A percentile compares a stretch with the other conserved stretches of the same genome.
phyloP scores from a whole-genome alignment of 2,329 filamentous ascomycete genomes.

The Zopfia rhizophila region DNA sequence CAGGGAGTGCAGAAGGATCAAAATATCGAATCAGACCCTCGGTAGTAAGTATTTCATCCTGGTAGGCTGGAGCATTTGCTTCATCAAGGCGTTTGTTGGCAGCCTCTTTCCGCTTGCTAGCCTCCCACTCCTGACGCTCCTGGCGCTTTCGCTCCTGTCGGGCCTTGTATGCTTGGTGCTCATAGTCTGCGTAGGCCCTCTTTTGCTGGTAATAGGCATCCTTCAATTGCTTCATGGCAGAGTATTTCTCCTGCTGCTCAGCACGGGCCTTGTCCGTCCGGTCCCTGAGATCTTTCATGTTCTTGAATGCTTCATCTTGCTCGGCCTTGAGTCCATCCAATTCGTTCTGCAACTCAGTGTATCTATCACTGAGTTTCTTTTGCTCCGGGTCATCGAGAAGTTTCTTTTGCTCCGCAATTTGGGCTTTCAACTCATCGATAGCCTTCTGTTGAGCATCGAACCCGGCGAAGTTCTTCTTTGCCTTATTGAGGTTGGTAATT shows the following conservation, averaged over 20 bases:
- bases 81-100: slow-evolving; percentile 82
- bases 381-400: slow-evolving; percentile 89
- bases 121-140: slow-evolving; percentile 78
- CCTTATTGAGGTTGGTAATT: slow-evolving; percentile 83
- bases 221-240: slow-evolving; percentile 85
- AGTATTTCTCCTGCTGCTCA: slow-evolving; percentile 87
- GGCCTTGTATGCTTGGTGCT: slow-evolving; percentile 82
- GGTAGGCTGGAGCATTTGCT: slow-evolving; percentile 86
- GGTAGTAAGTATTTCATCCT: slow-evolving; percentile 90
- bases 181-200: slow-evolving; percentile 84
- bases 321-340: slow-evolving; percentile 90
- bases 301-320: slow-evolving; percentile 91
- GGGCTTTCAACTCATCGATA: slow-evolving; percentile 86
- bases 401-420: slow-evolving; percentile 91
- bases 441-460: slow-evolving; percentile 88
- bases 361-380: slow-evolving; percentile 87
- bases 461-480: slow-evolving; percentile 88
- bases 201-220: slow-evolving; percentile 85
- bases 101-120: slow-evolving; percentile 78
- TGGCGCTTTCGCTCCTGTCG: slow-evolving; percentile 80
- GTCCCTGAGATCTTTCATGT: slow-evolving; percentile 82
- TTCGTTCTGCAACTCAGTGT: slow-evolving; percentile 85
- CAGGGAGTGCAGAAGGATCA: slow-evolving; percentile 73
- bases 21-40: slow-evolving; percentile 91
- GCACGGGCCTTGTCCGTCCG: slow-evolving; percentile 85